Evolutionary conservation across 371 early-diverging fungal species (phyloP).

Genomic region (Caulochytrium protostelioides): DNA sequence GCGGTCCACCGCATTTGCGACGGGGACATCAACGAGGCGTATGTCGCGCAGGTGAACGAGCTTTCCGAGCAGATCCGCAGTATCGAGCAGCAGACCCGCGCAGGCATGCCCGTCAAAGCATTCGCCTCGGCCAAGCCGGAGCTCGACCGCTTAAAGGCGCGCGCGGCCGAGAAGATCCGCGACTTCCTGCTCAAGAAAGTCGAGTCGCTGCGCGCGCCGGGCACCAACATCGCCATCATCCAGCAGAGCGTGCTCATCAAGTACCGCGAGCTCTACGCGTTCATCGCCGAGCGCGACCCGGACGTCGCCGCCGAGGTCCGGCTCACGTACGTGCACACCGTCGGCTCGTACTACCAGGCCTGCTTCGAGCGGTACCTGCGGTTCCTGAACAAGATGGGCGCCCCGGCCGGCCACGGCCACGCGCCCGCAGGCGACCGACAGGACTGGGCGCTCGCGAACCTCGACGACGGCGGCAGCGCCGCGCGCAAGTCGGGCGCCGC

Average conservation of each 20-base stretch:
- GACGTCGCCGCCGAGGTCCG: constrained; percentile 72
- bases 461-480: no score
- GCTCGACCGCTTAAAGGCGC: constrained; percentile 48
- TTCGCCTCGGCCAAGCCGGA: constrained; percentile 69
- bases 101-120: constrained; percentile 41
- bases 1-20: constrained; percentile 37
- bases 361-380: constrained; percentile 69
- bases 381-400: constrained; percentile 40
- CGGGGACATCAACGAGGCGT: constrained; percentile 67
- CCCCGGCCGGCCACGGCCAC: no score
- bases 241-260: constrained; percentile 70
- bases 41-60: constrained; percentile 49
- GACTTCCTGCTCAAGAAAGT: constrained; percentile 65
- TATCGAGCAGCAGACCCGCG: constrained; percentile 47
- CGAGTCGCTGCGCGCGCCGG: constrained; percentile 56
- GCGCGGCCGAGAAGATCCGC: constrained; percentile 56
- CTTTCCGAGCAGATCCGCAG: constrained; percentile 65
- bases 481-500: no score
- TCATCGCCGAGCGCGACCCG: constrained; percentile 62
- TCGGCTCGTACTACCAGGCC: constrained; percentile 59
- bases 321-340: constrained; percentile 54
- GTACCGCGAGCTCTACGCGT: constrained; percentile 65
- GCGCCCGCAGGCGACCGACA: no score
- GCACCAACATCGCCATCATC: constrained; percentile 73
- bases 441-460: no score